A percentile compares a stretch with the other conserved stretches of the same genome.
Conservation (phyloP, 1,284 basidiomycete species). For the Somion occarium region DNA sequence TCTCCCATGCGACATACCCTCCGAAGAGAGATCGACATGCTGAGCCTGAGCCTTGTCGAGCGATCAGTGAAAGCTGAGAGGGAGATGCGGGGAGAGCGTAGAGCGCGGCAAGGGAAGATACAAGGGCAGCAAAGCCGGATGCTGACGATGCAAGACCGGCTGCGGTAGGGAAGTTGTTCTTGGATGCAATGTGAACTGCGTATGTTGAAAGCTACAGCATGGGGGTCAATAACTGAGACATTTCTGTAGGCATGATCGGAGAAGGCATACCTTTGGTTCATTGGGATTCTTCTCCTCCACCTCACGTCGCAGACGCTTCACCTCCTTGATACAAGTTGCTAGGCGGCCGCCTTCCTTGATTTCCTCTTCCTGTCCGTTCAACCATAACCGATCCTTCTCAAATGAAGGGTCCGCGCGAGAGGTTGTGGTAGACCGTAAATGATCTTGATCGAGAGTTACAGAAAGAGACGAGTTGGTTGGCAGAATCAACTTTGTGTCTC, state of each 20-base stretch:
- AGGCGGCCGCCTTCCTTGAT: slow-evolving; percentile 82
- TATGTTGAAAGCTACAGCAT: slow-evolving; percentile 64
- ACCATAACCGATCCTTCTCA: slow-evolving; percentile 80
- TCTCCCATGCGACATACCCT: slow-evolving; percentile 96
- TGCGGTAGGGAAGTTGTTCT: slow-evolving; percentile 99
- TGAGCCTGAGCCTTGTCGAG: slow-evolving; percentile 95
- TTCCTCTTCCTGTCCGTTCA: slow-evolving; percentile 89
- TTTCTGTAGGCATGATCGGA: slow-evolving; percentile 2
- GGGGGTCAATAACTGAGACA: slow-evolving; percentile 7
- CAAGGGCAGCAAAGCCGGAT: slow-evolving; percentile 94
- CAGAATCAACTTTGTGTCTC: slow-evolving; percentile 91
- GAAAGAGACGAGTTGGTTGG: slow-evolving; percentile 98
- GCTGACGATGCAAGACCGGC: slow-evolving; percentile 97
- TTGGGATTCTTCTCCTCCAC: slow-evolving; percentile 68
- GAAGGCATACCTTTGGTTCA: slow-evolving; percentile 58
- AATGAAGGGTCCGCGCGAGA: slow-evolving; percentile 83
- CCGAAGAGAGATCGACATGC: slow-evolving; percentile 97
- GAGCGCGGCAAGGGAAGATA: slow-evolving; percentile 83
- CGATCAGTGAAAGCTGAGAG: slow-evolving; percentile 84
- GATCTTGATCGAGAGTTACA: slow-evolving; percentile 95
- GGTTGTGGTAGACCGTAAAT: slow-evolving; percentile 91
- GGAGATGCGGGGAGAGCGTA: slow-evolving; percentile 72
- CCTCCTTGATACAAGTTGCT: slow-evolving; percentile 83
- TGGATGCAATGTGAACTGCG: slow-evolving; percentile 84
- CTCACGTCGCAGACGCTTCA: slow-evolving; percentile 73